Base-by-base conservation (phyloP, 192 early-diverging fungal genomes). In the Physocladia obscura region DNA sequence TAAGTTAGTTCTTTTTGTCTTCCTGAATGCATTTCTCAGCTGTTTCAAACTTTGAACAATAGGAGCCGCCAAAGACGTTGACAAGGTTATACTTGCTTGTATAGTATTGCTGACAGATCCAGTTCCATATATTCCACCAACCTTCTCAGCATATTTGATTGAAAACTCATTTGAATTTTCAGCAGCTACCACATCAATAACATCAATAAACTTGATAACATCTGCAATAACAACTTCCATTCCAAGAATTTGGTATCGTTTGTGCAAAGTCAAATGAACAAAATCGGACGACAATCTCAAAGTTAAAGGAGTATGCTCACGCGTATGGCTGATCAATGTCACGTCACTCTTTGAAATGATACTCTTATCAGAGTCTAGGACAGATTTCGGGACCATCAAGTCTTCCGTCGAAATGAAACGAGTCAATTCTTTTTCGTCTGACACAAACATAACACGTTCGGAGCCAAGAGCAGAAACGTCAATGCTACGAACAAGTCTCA, bases 141-240 rank as follows among this genome's bases (percentile, higher is more conserved):
- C 70, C 38, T 74, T 76, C 17, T 76, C 76, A 13, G 49, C 88
- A 54, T 91, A 91, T 54, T 90, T 87, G 35, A 96, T 89, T 37
- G 85, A 71, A 49, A 96, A 93, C 62, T 94, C 87, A 70, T 87
- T 87, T 37, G 84, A 79, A 48, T 87, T 79, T 2, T 86, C 87
- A n/a, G 83, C 77, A 40, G 87, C 82, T 36, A 80, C 75, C 40
- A 92, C 74, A 35, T 94, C 92, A 5, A 87, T 77, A 44, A 96
- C 83, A 51, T 94, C 94, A 2, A 87, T 84, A 35, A 95, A 92
- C 64, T 92, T 91, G 70, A 88, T 92, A 13, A 94, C 89, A 64
- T 98, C 95, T 64, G 94, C 94, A 57, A 92, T 83, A 54, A 86
- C 82, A 44, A 89, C 85, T 57, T 74, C 86, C 54, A 90, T 74